Evolutionary conservation across 768 basidiomycete species (phyloP).

Genomic region (Kondoa malvinella): DNA sequence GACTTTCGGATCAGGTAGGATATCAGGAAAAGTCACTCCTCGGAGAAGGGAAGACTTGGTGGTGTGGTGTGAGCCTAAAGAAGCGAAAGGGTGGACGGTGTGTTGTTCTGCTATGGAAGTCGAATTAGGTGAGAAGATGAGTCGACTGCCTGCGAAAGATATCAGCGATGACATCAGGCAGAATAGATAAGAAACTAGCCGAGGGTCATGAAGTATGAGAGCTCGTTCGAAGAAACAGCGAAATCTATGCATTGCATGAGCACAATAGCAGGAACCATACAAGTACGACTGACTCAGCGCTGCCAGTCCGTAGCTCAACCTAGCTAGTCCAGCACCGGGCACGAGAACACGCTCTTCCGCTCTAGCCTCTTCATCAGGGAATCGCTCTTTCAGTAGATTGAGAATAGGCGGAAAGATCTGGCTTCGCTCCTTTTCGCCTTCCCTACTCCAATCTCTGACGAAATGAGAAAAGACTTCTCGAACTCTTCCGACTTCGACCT

Average conservation of each 20-base stretch:
- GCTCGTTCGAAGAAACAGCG: not conserved
- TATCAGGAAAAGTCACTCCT: not conserved
- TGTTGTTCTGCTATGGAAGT: not conserved
- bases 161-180: not conserved
- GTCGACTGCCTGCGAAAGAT: not conserved
- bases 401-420: not conserved
- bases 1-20: not conserved
- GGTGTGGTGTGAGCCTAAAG: not conserved
- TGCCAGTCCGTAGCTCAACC: not conserved
- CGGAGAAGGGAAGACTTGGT: not conserved
- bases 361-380: not conserved
- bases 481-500: not conserved
- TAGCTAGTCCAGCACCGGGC: not conserved
- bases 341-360: not conserved
- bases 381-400: not conserved
- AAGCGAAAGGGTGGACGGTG: not conserved
- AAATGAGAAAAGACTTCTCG: not conserved
- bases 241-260: not conserved
- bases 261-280: not conserved
- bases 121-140: not conserved
- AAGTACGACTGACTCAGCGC: not conserved
- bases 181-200: too few relatives aligned
- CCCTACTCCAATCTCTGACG: not conserved
- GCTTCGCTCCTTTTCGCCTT: not conserved
- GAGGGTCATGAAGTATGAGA: too few relatives aligned